Evolutionary conservation across 106 monocot genomes (phyloP), one percentile per base, ranked within the genome.

Genomic region (Allium cepa): DNA sequence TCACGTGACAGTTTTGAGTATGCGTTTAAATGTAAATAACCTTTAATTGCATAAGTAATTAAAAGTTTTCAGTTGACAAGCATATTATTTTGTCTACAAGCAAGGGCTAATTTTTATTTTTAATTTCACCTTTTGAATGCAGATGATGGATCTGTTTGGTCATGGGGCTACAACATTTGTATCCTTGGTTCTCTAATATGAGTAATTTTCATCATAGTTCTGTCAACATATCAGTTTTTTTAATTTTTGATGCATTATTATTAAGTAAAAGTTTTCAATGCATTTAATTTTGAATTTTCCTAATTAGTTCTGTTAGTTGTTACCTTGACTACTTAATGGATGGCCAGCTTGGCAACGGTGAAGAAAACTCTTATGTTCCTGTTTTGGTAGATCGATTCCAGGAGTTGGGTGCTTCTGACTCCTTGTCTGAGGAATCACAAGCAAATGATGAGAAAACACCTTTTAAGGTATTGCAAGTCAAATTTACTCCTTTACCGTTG

Each of bases 141-240:
- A 92, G 92, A 83, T 75, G 85, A 92, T 72, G 92, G 92, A 65
- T 88, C 85, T 7, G 80, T 92, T 73, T 92, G 92, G 92, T 88
- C 92, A 51, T 92, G 92, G 92, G 92, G 92, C 78, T 92, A 88
- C 76, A 92, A 92, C 61, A 72, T 71, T 56, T 92, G 92, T 92
- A 92, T 88, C 84, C 87, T 88, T 79, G 22, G 22, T 47, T 56
- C 11, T 52, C 11, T 67, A 36, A 36, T 36, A 36, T 36, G 36
- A 36, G 1, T 36, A 36, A 36, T 36, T 36, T 0, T 36, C 36
- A 36, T 36, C 36, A 36, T 36, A 36, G 1, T 36, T 36, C 36
- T 36, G 5, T 36, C 36, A 36, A 36, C 36, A 36, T 36, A 36
- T 36, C 26, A 11, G 9, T 46, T 50, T 53, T 67, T 9, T 15